Conservation (phyloP, 108 stramenopile species). For the Nitzschia sp. region DNA sequence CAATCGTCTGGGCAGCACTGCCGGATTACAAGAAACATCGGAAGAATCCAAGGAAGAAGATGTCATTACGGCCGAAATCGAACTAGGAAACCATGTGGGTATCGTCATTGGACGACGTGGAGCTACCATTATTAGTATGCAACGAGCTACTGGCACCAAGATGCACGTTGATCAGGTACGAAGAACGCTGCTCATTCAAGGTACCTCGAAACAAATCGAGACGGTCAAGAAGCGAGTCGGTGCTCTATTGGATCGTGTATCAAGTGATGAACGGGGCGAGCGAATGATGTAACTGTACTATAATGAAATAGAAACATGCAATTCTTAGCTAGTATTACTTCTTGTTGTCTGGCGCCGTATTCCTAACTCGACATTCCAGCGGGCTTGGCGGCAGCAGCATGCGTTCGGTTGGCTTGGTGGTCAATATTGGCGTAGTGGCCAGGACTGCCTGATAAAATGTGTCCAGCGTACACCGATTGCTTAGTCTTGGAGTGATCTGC, state of each 20-base stretch:
- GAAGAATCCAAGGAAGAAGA: constrained; percentile 61
- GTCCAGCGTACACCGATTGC: too few species aligned
- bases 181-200: constrained; percentile 82
- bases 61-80: constrained; percentile 79
- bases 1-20: constrained; percentile 81
- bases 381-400: too few species aligned
- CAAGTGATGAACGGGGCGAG: constrained; percentile 35
- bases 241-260: constrained; percentile 80
- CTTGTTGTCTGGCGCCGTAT: too few species aligned
- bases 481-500: too few species aligned
- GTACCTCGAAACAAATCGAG: constrained; percentile 83
- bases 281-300: constrained; percentile 21
- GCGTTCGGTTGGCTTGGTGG: too few species aligned
- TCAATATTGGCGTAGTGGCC: too few species aligned
- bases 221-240: constrained; percentile 83
- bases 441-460: too few species aligned
- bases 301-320: too few species aligned
- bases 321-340: too few species aligned
- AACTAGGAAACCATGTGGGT: constrained; percentile 89
- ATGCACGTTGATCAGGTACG: constrained; percentile 92
- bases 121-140: constrained; percentile 90
- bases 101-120: constrained; percentile 90
- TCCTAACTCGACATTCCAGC: too few species aligned
- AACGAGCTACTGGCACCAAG: constrained; percentile 86
- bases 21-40: constrained; percentile 67